Evolutionary conservation across 768 basidiomycete genomes (phyloP), one percentile per base, ranked within the genome.

Genomic region (Pluteus cervinus): DNA sequence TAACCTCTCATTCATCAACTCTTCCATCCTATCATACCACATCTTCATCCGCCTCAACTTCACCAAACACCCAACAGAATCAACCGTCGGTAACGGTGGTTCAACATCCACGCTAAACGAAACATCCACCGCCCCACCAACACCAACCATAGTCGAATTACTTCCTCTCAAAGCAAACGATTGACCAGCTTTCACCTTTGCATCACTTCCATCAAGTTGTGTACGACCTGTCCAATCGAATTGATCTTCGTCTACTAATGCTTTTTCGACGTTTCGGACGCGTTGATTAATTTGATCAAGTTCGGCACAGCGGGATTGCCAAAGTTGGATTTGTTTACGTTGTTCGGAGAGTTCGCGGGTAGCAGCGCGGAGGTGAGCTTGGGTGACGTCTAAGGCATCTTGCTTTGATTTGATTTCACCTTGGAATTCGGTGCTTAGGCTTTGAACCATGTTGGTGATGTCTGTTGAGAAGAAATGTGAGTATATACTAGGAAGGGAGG

Each of bases 331-430:
- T 49, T 89, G 84, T 50, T 81, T 83, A 30, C 96, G 82, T 54
- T 91, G 87, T 48, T 92, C 87, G 1, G 91, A 82, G 15, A 99
- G 77, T 48, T 90, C 84, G 37, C 86, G 82, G 3, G 94, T 97
- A 1, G 91, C 86, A 9, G 83, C 82, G 18, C 86, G 83, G 8
- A 99, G 76, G 47, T 92, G 84, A 4, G 78, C 79, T 56, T 90
- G 88, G 8, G 84, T 90, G 12, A 84, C 76, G 43, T 90, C 88
- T n/a, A 97, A 75, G 14, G 75, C 69, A 46, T 90, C 88, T 58
- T 91, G 82, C 55, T 96, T 97, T 14, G 73, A 59, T 53, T 86
- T 82, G 46, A 97, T 75, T 59, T 99, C 96, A 16, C 72, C 47
- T 29, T 81, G 71, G 59, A 94, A 97, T 24, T 94, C 88, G 4